A percentile compares a stretch with the other conserved stretches of the same genome.
phyloP scores from a whole-genome alignment of 257 asterid genomes.

The Mitragyna speciosa region DNA sequence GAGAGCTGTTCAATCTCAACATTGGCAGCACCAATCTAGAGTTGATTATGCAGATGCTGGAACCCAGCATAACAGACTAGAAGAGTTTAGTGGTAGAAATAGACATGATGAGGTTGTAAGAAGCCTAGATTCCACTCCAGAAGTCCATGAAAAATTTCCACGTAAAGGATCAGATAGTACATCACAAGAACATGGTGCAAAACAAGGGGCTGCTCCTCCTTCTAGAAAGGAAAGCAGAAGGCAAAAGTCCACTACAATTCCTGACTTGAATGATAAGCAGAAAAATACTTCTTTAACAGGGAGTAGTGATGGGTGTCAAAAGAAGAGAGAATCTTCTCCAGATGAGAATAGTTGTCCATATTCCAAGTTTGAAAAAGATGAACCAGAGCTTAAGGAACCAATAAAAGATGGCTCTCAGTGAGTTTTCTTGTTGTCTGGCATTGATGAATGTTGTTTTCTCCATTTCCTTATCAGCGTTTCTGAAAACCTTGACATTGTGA shows the following conservation, averaged over 20 bases:
- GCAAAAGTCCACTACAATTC: constrained; percentile 46
- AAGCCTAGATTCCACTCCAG: constrained; percentile 40
- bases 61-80: constrained; percentile 40
- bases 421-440: constrained; percentile 32
- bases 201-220: constrained; percentile 41
- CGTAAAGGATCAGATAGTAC: constrained; percentile 41
- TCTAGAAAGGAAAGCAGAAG: constrained; percentile 56
- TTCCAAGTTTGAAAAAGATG: constrained; percentile 78
- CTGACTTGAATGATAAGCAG: constrained; percentile 51
- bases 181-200: constrained; percentile 48
- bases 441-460: constrained; percentile 8
- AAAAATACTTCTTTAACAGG: constrained; percentile 56
- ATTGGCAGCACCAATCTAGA: constrained; percentile 42
- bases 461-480: constrained; percentile 11
- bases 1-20: constrained; percentile 46
- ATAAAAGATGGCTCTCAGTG: constrained; percentile 73
- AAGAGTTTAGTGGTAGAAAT: constrained; percentile 45
- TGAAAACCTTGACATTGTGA: constrained; percentile 23
- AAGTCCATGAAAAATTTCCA: constrained; percentile 43
- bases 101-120: constrained; percentile 44
- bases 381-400: constrained; percentile 82
- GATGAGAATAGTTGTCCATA: constrained; percentile 63
- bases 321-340: constrained; percentile 58
- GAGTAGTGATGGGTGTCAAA: constrained; percentile 50
- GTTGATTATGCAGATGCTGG: constrained; percentile 48